phyloP scores from a whole-genome alignment of 208 protist genomes.

The Acanthamoeba royreba region DNA sequence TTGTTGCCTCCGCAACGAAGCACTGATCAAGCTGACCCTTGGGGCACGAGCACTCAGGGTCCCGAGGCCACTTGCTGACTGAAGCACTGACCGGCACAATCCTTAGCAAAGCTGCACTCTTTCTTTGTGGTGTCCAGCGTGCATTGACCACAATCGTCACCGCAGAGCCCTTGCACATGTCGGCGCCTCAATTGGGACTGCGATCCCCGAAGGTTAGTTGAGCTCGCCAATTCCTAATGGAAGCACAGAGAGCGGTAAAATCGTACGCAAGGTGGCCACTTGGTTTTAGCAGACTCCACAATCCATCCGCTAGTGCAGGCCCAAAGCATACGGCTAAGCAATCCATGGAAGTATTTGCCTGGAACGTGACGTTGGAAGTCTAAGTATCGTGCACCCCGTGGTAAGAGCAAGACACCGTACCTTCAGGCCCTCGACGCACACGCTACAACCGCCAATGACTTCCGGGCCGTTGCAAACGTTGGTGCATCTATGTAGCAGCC shows the following conservation, averaged over 20 bases:
- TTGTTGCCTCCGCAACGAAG: slow-evolving; percentile 15
- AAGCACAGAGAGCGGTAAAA: no score
- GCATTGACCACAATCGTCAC: not conserved
- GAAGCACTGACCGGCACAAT: not conserved
- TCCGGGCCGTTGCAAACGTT: not conserved
- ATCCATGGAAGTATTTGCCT: not conserved
- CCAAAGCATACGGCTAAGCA: not conserved
- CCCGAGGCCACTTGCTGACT: not conserved
- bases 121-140: not conserved
- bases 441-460: not conserved
- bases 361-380: no score
- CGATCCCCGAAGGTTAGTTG: no score
- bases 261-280: not conserved
- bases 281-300: not conserved
- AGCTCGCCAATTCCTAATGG: no score
- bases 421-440: not conserved
- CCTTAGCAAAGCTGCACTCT: not conserved
- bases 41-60: not conserved
- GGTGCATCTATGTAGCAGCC: not conserved
- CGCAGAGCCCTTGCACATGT: not conserved
- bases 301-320: not conserved
- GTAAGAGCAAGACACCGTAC: no score
- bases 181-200: not conserved
- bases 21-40: not conserved
- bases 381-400: no score